Evolutionary conservation across 805 yeast genomes (phyloP), one percentile per base, ranked within the genome.

Genomic region (Starmerella sirachaensis): DNA sequence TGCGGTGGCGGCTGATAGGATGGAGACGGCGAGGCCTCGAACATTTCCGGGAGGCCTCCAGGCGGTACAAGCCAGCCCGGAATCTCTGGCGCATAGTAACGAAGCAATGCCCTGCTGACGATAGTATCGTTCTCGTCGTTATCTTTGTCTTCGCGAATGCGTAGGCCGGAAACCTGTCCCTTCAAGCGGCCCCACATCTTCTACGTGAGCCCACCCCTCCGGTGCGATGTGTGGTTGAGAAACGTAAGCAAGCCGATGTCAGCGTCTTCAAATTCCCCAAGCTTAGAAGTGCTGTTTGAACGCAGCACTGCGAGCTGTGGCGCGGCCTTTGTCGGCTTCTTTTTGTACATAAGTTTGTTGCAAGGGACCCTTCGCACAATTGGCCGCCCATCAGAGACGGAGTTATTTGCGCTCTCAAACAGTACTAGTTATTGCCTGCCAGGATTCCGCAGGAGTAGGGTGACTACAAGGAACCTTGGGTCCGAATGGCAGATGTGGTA

Each of bases 41-140:
- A n/a, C 9, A 13, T 17, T 12, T 31, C 33, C 11, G 37, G 16
- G 20, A 22, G 16, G 3, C 38, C 35, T n/a, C 32, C 41, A 4
- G 32, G 29, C 16, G 38, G 38, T 2, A 27, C 54, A 12, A 59
- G 53, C 63, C 63, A 59, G 9, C 33, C 35, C 4, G 63, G 63
- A 13, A 51, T 35, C 9, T 39, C 41, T 17, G 51, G 50, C 11
- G 41, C 48, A 43, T 67, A 68, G 49, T 53, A 64, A 34, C 59
- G 56, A 9, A 65, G 62, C 31, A 68, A 43, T 1, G 71, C 65
- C 40, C 68, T 60, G 41, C 66, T 68, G 5, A 69, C 58, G 6
- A 66, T 57, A 0, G 74, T 68, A 22, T 66, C 59, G 10, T 59
- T 59, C 18, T 61, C 60, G 1, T 59, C 47, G 21, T 58, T 62